Evolutionary conservation across 768 basidiomycete species (phyloP), one percentile per base, ranked within the genome.

Genomic region (Rhodotorula graminis): DNA sequence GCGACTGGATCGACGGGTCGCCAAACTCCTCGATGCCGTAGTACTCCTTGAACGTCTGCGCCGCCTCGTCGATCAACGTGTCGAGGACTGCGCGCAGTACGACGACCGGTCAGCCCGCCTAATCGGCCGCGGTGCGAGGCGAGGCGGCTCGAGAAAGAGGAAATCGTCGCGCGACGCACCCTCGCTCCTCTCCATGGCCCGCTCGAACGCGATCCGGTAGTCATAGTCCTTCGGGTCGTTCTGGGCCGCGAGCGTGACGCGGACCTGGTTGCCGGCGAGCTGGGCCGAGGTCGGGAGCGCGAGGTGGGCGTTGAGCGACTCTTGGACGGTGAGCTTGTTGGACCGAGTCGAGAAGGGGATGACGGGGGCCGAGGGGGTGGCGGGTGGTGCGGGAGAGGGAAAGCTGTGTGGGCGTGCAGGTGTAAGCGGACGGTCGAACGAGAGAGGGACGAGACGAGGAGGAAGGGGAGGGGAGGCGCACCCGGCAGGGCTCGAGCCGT

Each of bases 171-270:
- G 37, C n/a, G 23, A 76, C 80, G 61, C 76, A 92, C 93, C 88
- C 84, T 89, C 89, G 72, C 91, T 89, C 59, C 93, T 84, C 78
- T 91, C 90, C 3, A 87, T 87, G 37, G 90, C 84, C 82, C 91
- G 93, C 81, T 97, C 93, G 78, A 90, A 93, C 93, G 95, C 94
- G 80, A 97, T 98, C 42, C 90, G 86, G 70, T 84, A 84, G 89
- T 90, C 91, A 75, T 76, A 80, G 42, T 60, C 61, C 40, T 77
- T 78, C 11, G 80, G 80, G 52, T 83, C 74, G 27, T 77, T 71
- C 1, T 67, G 71, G 8, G 77, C 75, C 19, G 67, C 72, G 33
- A 83, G 62, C 16, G 67, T 58, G 59, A 83, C 78, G 27, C 83
- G 69, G 37, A 75, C 65, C 44, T 72, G 77, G 46, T 44, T 47